A percentile compares a stretch with the other conserved stretches of the same genome.
Conservation (phyloP, 208 protist species). For the Leishmania tarentolae region DNA sequence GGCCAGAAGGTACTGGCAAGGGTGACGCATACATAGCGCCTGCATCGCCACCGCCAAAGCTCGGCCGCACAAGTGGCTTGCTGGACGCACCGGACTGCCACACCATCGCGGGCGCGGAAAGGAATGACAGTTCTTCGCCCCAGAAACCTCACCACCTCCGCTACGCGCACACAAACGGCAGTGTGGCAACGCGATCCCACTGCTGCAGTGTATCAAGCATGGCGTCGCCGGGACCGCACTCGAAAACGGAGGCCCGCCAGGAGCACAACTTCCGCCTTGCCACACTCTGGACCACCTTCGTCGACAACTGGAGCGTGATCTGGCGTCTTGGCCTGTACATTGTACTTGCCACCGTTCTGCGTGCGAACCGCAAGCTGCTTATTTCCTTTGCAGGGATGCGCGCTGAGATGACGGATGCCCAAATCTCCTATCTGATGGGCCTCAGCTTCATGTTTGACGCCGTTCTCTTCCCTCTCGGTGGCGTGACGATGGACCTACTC, state of each 20-base stretch:
- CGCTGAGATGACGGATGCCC: slow-evolving; percentile 53
- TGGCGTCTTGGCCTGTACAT: slow-evolving; percentile 84
- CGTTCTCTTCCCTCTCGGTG: slow-evolving; percentile 85
- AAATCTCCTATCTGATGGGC: slow-evolving; percentile 74
- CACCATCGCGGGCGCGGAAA: slow-evolving; percentile 22
- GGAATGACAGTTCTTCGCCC: not conserved
- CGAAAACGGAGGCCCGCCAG: slow-evolving; percentile 14
- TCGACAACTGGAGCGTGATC: slow-evolving; percentile 64
- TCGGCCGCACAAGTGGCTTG: not conserved
- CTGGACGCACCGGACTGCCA: not conserved
- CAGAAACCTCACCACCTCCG: not conserved
- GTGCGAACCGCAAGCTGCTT: slow-evolving; percentile 83
- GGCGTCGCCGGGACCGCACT: slow-evolving; percentile 19
- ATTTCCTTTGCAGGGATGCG: slow-evolving; percentile 72
- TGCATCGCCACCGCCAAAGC: slow-evolving; percentile 12
- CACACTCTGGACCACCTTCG: slow-evolving; percentile 49
- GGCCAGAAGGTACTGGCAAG: not conserved
- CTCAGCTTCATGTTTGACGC: slow-evolving; percentile 71
- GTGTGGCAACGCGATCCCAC: not conserved
- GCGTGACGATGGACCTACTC: slow-evolving; percentile 67
- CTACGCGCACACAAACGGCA: not conserved
- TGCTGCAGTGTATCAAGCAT: slow-evolving; percentile 4
- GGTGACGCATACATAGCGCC: slow-evolving; percentile 7
- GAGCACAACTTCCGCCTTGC: slow-evolving; percentile 31
- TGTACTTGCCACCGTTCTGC: slow-evolving; percentile 63